Percentiles rank a stretch among this genome's conserved stretches.
These are phyloP conservation scores for Orbilia ellipsospora DNA, from an alignment of 2,329 filamentous ascomycete genomes.

Conservation along the genomic window DNA sequence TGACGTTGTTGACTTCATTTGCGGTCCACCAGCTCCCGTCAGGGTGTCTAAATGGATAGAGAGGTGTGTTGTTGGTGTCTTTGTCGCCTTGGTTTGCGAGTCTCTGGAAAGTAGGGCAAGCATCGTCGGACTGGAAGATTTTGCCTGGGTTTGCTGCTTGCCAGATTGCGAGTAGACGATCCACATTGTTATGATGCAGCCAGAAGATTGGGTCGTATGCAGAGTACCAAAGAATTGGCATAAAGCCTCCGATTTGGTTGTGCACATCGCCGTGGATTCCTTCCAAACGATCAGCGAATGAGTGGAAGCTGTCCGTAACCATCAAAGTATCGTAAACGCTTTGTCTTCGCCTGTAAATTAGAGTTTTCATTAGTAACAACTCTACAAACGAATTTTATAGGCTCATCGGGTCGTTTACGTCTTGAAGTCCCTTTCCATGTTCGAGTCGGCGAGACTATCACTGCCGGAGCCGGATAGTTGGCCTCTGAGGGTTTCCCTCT, in stretches of 20 bases:
- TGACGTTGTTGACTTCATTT: conserved; percentile 34
- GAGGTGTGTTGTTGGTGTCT: conserved; percentile 55
- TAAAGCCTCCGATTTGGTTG: conserved; percentile 57
- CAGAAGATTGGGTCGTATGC: conserved; percentile 60
- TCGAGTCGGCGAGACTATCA: conserved; percentile 10
- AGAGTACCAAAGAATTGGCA: conserved; percentile 58
- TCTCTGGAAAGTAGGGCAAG: conserved; percentile 49
- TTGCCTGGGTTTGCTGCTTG: conserved; percentile 56
- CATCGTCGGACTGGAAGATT: conserved; percentile 19
- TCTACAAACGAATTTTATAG: neutral
- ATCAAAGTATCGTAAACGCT: conserved; percentile 57
- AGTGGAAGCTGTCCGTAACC: conserved; percentile 47
- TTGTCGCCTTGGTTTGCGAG: neutral
- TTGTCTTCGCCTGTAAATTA: conserved; percentile 41
- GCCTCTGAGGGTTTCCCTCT: neutral
- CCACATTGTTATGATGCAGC: conserved; percentile 56
- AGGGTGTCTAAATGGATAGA: conserved; percentile 55
- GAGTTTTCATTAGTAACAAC: conserved; percentile 18
- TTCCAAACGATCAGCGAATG: conserved; percentile 56
- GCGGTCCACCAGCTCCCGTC: conserved; percentile 54
- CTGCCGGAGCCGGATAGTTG: neutral
- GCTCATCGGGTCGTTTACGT: conserved; percentile 1
- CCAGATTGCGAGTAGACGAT: conserved; percentile 59
- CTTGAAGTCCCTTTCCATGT: conserved; percentile 23
- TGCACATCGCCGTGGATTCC: conserved; percentile 59